These are phyloP conservation scores for Alternaria gansuensis DNA, from an alignment of 2,329 filamentous ascomycete species.

Conservation along the genomic window DNA sequence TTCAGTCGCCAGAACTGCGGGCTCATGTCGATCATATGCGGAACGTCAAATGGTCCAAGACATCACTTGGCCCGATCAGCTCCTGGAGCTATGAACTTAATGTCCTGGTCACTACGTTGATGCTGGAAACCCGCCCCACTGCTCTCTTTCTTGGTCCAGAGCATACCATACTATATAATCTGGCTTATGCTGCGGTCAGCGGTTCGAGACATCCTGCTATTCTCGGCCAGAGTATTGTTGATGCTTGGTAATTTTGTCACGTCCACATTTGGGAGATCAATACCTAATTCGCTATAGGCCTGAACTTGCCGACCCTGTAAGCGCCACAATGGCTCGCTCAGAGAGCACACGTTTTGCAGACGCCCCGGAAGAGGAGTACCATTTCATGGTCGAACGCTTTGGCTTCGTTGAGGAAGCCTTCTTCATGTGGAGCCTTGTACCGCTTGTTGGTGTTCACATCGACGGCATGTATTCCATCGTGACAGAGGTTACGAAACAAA, in stretches of 20 bases:
- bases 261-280: neutral
- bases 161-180: slow-evolving; percentile 26
- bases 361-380: slow-evolving; percentile 25
- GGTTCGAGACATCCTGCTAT: slow-evolving; percentile 25
- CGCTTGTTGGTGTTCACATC: slow-evolving; percentile 19
- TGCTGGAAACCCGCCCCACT: slow-evolving; percentile 27
- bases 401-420: slow-evolving; percentile 27
- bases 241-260: slow-evolving; percentile 21
- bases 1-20: slow-evolving; percentile 21
- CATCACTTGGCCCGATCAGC: slow-evolving; percentile 23
- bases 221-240: slow-evolving; percentile 19
- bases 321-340: slow-evolving; percentile 17
- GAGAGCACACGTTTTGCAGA: slow-evolving; percentile 17
- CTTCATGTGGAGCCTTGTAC: slow-evolving; percentile 25
- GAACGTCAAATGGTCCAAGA: slow-evolving; percentile 21
- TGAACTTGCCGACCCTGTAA: slow-evolving; percentile 18
- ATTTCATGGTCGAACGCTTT: slow-evolving; percentile 26
- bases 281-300: slow-evolving; percentile 13
- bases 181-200: slow-evolving; percentile 19
- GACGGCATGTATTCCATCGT: slow-evolving; percentile 29
- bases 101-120: slow-evolving; percentile 19
- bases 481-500: slow-evolving; percentile 31
- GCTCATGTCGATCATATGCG: slow-evolving; percentile 21
- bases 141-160: slow-evolving; percentile 28
- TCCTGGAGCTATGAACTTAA: slow-evolving; percentile 24